These are phyloP conservation scores for Penicillium silybi DNA, from an alignment of 495 filamentous ascomycete genomes.

Conservation along the genomic window DNA sequence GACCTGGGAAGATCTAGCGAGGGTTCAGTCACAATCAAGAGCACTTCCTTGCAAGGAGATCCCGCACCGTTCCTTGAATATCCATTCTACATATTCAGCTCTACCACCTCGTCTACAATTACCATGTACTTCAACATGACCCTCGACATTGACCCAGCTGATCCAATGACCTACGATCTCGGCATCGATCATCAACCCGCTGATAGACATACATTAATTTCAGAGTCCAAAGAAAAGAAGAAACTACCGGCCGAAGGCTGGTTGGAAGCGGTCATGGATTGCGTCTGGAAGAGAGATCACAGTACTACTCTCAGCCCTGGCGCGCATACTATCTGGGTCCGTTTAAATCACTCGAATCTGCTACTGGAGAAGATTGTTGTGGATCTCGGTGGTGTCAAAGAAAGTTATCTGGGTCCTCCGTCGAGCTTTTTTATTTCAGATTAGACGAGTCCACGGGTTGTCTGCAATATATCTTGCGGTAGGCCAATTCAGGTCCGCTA, in stretches of 20 bases:
- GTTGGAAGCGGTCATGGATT: slow-evolving; percentile 52
- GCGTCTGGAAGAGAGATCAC: slow-evolving; percentile 49
- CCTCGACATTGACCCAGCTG: slow-evolving; percentile 57
- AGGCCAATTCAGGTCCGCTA: too few species aligned
- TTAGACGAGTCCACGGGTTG: too few species aligned
- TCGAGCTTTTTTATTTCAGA: slow-evolving; percentile 1
- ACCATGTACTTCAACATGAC: slow-evolving; percentile 58
- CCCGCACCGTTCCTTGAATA: slow-evolving; percentile 47
- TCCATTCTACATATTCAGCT: slow-evolving; percentile 61
- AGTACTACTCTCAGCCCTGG: neutral
- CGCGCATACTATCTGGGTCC: slow-evolving; percentile 29
- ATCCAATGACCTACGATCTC: slow-evolving; percentile 58
- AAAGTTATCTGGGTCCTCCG: slow-evolving; percentile 65
- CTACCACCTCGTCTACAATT: slow-evolving; percentile 42
- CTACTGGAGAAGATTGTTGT: slow-evolving; percentile 68
- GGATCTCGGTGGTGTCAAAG: slow-evolving; percentile 62
- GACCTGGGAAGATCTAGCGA: slow-evolving; percentile 10
- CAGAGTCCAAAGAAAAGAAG: neutral
- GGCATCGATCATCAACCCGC: slow-evolving; percentile 39
- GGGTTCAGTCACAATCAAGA: slow-evolving; percentile 17
- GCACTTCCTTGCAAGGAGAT: neutral
- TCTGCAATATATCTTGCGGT: too few species aligned
- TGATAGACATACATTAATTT: neutral
- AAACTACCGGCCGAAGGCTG: slow-evolving; percentile 45
- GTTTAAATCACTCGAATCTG: slow-evolving; percentile 55